A percentile compares a stretch with the other conserved stretches of the same genome.
phyloP scores from a whole-genome alignment of 495 filamentous ascomycete species.

The Bacidia rubella region DNA sequence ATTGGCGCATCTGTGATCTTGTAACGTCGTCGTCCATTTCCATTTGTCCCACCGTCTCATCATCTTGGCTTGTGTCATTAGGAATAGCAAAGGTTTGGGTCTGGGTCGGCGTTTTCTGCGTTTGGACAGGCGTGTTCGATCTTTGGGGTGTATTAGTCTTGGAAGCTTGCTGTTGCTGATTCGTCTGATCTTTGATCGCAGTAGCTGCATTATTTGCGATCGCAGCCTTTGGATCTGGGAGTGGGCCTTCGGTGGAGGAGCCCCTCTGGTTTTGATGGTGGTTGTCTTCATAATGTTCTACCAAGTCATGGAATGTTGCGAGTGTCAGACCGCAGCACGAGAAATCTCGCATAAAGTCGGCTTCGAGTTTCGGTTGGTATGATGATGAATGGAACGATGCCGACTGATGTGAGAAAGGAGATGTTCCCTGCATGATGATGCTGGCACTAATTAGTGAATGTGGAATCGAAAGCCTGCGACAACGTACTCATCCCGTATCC shows the following conservation, averaged over 20 bases:
- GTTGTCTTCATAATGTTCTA: conserved; percentile 91
- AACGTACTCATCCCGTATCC: conserved; percentile 95
- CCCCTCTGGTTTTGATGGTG: conserved; percentile 33
- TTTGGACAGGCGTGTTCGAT: conserved; percentile 14
- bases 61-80: conserved; percentile 41
- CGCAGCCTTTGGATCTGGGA: conserved; percentile 40
- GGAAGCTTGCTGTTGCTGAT: conserved; percentile 31
- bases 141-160: conserved; percentile 28
- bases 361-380: conserved; percentile 93
- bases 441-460: conserved; percentile 35
- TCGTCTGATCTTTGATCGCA: conserved; percentile 30
- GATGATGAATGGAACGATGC: conserved; percentile 95
- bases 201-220: conserved; percentile 38
- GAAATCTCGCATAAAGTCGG: conserved; percentile 93
- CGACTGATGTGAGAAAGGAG: conserved; percentile 78
- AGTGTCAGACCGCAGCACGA: conserved; percentile 79
- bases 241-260: conserved; percentile 33
- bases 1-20: conserved; percentile 27
- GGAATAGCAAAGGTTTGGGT: conserved; percentile 14
- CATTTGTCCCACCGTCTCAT: conserved; percentile 82
- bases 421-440: conserved; percentile 93
- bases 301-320: conserved; percentile 80
- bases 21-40: conserved; percentile 69
- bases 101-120: conserved; percentile 21
- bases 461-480: conserved; percentile 12